These are phyloP conservation scores for Isoetes taiwanensis DNA, from an alignment of 75 land plant genomes.

Conservation along the genomic window DNA sequence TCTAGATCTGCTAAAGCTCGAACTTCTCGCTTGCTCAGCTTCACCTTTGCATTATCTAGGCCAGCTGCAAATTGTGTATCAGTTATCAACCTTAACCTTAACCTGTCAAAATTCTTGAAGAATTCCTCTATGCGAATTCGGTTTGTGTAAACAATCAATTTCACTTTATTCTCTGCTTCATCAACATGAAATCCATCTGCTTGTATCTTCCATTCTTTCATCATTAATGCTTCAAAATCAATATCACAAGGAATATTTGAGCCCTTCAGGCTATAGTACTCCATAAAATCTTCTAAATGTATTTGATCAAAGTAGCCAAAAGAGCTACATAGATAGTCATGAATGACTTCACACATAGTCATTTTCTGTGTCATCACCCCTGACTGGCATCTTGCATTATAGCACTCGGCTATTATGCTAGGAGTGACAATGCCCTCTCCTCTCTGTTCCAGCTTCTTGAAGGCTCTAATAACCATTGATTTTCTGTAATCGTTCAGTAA, in stretches of 20 bases:
- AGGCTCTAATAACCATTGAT: too few species aligned
- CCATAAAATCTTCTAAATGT: conserved; percentile 14
- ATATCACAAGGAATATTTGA: conserved; percentile 7
- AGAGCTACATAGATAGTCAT: conserved; percentile 8
- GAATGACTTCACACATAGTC: conserved; percentile 12
- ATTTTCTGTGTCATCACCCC: conserved; percentile 18
- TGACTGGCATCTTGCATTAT: conserved; percentile 20
- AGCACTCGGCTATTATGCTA: too few species aligned
- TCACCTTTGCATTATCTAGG: conserved; percentile 19
- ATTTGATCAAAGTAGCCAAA: conserved; percentile 17
- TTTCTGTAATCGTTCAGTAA: too few species aligned
- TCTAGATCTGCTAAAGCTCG: conserved; percentile 15
- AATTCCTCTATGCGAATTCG: conserved; percentile 23
- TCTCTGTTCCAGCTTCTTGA: too few species aligned
- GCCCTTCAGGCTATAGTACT: conserved; percentile 18
- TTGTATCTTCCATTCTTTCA: conserved; percentile 28
- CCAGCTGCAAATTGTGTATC: conserved; percentile 21
- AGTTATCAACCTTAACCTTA: conserved; percentile 15
- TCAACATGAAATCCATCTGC: conserved; percentile 19
- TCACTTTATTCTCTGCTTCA: conserved; percentile 16
- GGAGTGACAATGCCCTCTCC: too few species aligned
- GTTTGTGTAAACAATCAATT: conserved; percentile 20
- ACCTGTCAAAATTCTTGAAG: conserved; percentile 18
- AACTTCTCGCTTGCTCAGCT: conserved; percentile 1
- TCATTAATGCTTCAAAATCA: conserved; percentile 17